Evolutionary conservation across 1,284 basidiomycete species (phyloP).

Genomic region (Cryptococcus hybrid): DNA sequence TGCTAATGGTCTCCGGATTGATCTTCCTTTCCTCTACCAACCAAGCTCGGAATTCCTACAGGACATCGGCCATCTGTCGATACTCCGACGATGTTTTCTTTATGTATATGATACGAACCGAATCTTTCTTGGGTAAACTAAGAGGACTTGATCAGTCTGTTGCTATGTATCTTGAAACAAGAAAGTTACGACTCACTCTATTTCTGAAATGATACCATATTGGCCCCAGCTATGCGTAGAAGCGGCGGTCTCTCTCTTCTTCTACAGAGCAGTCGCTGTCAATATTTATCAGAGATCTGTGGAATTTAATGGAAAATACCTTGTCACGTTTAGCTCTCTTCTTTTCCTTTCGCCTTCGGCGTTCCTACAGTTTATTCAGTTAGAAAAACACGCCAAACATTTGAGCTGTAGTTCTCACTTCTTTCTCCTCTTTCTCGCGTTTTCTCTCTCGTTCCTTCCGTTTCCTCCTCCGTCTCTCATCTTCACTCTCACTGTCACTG

Average conservation of each 20-base stretch:
- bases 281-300: conserved; percentile 2
- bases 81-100: neutral
- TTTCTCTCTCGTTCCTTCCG: conserved; percentile 18
- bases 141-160: neutral
- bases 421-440: conserved; percentile 21
- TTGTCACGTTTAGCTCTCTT: conserved; percentile 55
- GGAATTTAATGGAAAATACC: conserved; percentile 19
- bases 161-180: conserved; percentile 2
- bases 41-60: conserved; percentile 79
- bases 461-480: conserved; percentile 27
- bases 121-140: conserved; percentile 72
- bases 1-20: conserved; percentile 79
- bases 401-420: conserved; percentile 1
- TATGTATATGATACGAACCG: conserved; percentile 17
- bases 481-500: conserved; percentile 20
- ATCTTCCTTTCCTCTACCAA: conserved; percentile 82
- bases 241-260: conserved; percentile 60
- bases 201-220: conserved; percentile 77
- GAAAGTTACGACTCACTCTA: conserved; percentile 59
- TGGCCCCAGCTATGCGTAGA: conserved; percentile 65
- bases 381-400: neutral
- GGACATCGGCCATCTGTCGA: neutral
- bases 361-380: conserved; percentile 2
- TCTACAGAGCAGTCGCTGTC: conserved; percentile 16
- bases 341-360: conserved; percentile 54